phyloP scores from a whole-genome alignment of 345 rosid genomes.

The Iberis pinnata region DNA sequence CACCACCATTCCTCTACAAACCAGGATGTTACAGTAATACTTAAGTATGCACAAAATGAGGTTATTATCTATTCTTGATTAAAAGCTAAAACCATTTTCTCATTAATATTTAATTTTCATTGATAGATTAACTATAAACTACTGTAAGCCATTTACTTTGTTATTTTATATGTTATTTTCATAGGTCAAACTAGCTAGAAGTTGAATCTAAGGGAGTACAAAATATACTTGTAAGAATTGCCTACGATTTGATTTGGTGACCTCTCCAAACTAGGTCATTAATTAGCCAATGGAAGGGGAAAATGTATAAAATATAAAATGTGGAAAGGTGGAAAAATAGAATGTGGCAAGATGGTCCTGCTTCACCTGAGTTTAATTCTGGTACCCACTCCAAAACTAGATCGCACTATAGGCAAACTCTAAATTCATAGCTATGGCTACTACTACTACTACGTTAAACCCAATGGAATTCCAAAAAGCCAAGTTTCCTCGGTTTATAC shows the following conservation, averaged over 20 bases:
- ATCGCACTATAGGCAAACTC: constrained; percentile 29
- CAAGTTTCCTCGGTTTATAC: constrained; percentile 31
- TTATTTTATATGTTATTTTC: too few relatives aligned
- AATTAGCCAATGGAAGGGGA: background rate
- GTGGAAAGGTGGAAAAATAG: constrained; percentile 23
- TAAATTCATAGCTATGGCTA: constrained; percentile 6
- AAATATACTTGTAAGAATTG: too few relatives aligned
- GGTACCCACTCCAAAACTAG: constrained; percentile 30
- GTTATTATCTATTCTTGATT: too few relatives aligned
- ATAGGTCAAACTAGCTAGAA: too few relatives aligned
- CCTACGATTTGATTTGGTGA: background rate
- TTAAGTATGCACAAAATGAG: too few relatives aligned
- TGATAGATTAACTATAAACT: too few relatives aligned
- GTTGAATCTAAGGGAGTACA: too few relatives aligned
- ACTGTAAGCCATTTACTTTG: background rate
- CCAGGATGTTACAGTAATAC: too few relatives aligned
- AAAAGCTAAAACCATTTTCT: too few relatives aligned
- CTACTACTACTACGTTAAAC: constrained; percentile 7
- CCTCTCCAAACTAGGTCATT: background rate
- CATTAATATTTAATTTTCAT: too few relatives aligned
- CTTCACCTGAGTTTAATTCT: constrained; percentile 27
- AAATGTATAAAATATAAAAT: background rate
- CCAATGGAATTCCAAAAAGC: constrained; percentile 23
- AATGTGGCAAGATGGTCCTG: constrained; percentile 25
- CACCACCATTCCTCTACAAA: too few relatives aligned